Evolutionary conservation across 306 rosid species (phyloP), one percentile per base, ranked within the genome.

Genomic region (Corylus avellana): DNA sequence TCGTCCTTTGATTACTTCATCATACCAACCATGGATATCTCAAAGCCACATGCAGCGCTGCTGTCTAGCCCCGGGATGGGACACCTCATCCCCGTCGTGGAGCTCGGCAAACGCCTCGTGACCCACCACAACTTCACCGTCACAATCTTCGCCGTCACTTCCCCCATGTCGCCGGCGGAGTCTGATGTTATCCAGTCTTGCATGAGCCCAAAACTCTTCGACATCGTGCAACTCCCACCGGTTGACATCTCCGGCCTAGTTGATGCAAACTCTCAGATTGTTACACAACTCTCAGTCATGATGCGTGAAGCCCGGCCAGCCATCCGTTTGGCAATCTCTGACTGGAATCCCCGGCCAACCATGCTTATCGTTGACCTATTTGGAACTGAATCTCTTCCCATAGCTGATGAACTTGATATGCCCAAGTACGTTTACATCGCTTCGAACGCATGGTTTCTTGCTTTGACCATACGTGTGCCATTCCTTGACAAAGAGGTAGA

Each of bases 21-120:
- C 25, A 55, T n/a, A 18, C 8, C 81, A 2, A 18, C 3, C 67
- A 83, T 82, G 86, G 82, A 79, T 51, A 6, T 11, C 4, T 75
- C 59, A 1, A 72, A 68, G 17, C 63, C 80, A 1, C 90, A 90
- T 20, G 57, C 77, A 7, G 88, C 83, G 18, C 77, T 90, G 0
- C 80, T 91, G 42, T 70, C 87, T 0, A 86, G 90, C 80, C 92
- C 86, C 0, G 96, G 93, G 8, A 39, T 83, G 8, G 96, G 96
- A n/a, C 93, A 91, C 51, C 70, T 89, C 25, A 80, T 91, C 66
- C 90, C 91, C 0, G 53, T 35, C 7, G 79, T 91, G 22, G 89
- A 89, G 66, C 91, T 91, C 0, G 89, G 73, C 0, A 89, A 86
- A 7, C 80, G 82, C 69, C 81, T 91, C 2, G 73, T 75, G 67